Evolutionary conservation across 495 filamentous ascomycete genomes (phyloP), one percentile per base, ranked within the genome.

Genomic region (Annulohypoxylon moriforme): DNA sequence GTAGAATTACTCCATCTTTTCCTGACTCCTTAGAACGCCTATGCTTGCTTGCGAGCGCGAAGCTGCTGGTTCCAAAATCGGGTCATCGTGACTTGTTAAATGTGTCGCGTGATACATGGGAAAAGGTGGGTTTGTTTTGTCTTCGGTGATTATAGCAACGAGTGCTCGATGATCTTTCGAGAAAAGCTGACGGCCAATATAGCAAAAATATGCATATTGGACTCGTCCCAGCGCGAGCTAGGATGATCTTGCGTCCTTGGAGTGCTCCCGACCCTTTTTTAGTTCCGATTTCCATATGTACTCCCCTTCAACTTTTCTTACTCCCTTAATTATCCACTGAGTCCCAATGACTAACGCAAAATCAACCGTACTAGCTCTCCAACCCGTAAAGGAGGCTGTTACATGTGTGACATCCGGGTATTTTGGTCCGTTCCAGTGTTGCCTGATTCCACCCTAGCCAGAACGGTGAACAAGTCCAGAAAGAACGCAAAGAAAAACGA

Each of bases 321-420:
- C 40, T 24, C 47, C 50, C 52, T 38, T n/a, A 25, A 64, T 60
- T 36, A 62, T 63, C 50, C 69, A 55, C 55, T 50, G 7, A 3
- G 22, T 25, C 60, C 60, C 20, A 44, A 29, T 68, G 65, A 38
- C 65, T 58, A 67, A 31, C 67, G 44, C 24, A 29, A 67, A 60
- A 64, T 57, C 59, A 68, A 60, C 34, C 64, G 25, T 36, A 55
- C 53, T 24, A 61, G 56, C 49, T 59, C 55, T 52, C 70, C 64
- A 60, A 69, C 46, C 53, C 60, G 33, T 65, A 67, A 27, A 22
- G 47, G 57, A 65, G 60, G 60, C 60, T 38, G 60, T 66, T 59
- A 60, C 44, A 58, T 67, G n/a, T 66, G 56, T 61, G 62, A 71
- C 70, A 59, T 68, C 76, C 68, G 71, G 76, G 71, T 76, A 74